Evolutionary conservation across 2,329 filamentous ascomycete species (phyloP), one percentile per base, ranked within the genome.

Genomic region (Trichocomaceae sp.): DNA sequence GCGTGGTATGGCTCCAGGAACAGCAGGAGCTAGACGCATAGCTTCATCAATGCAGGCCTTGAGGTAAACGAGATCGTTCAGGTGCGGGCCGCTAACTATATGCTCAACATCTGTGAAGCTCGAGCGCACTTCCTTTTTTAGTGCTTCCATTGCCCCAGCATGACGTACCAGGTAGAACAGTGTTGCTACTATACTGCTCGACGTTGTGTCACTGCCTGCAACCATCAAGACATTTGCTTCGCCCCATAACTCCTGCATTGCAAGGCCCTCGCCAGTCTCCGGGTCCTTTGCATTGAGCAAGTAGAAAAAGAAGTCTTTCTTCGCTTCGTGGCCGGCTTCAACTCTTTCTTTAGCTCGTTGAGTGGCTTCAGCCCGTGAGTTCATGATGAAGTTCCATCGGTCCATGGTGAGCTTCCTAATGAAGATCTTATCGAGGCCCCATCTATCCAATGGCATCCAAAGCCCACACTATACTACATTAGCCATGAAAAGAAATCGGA

Each of bases 221-320:
- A 86, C 85, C 72, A 87, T 86, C 73, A 88, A 77, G 17, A 87
- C 71, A 64, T 87, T 87, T 8, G 84, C 85, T 66, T 88, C 85
- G 49, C 79, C 83, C 83, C 84, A 86, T 22, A 88, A 79, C 64
- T 88, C 85, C 0, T 80, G 79, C 2, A 77, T 84, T 41, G 76
- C 79, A 64, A 88, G 85, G 1, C 83, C 83, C 55, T 80, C 77
- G 51, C 85, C 85, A 0, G 85, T 87, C 64, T 88, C 84, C 12
- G 85, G 84, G 60, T 89, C 86, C 39, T 81, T 80, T 7, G 86
- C 85, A 64, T 84, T 84, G 57, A 89, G 79, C 10, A 90, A 78
- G 67, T 88, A 84, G 70, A 87, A 84, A 73, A 89, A 88, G 74
- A 89, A 88, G 66, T 89, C 86, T 55, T 84, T 83, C 33, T 85